Conservation (phyloP, 2,329 filamentous ascomycete genomes). For the Exophiala spinifera region DNA sequence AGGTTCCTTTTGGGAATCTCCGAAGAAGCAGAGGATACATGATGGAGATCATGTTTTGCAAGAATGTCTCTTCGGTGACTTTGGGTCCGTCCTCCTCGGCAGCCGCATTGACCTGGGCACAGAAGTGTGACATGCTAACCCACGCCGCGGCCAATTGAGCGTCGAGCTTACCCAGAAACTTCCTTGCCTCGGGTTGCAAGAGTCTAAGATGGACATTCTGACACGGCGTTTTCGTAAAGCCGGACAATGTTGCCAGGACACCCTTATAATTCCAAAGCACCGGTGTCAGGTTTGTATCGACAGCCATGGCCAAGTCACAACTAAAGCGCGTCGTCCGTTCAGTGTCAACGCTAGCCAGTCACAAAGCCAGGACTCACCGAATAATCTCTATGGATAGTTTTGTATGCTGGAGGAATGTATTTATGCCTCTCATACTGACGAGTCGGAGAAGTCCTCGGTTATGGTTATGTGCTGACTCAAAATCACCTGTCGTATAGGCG, state of each 20-base stretch:
- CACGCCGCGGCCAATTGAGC: no score
- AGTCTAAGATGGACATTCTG: no score
- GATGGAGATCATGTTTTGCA: constrained; percentile 38
- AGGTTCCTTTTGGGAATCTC: constrained; percentile 30
- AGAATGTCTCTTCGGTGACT: constrained; percentile 27
- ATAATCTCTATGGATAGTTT: constrained; percentile 38
- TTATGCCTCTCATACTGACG: constrained; percentile 38
- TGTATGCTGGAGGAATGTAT: constrained; percentile 33
- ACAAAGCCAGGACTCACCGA: constrained; percentile 26
- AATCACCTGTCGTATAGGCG: constrained; percentile 33
- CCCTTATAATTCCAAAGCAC: no score
- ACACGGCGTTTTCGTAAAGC: no score
- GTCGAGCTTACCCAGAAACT: no score
- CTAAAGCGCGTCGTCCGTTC: no score
- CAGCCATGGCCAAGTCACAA: no score
- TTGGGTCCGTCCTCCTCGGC: constrained; percentile 19
- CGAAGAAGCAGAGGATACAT: constrained; percentile 43
- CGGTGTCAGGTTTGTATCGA: no score
- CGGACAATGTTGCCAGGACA: no score
- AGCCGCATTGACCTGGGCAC: constrained; percentile 31
- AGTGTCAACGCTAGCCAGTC: background rate
- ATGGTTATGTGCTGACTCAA: constrained; percentile 33
- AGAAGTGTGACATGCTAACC: constrained; percentile 22
- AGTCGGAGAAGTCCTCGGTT: constrained; percentile 41
- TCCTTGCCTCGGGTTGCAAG: no score